These are phyloP conservation scores for Thozetella sp. DNA, from an alignment of 495 filamentous ascomycete species.

Conservation along the genomic window DNA sequence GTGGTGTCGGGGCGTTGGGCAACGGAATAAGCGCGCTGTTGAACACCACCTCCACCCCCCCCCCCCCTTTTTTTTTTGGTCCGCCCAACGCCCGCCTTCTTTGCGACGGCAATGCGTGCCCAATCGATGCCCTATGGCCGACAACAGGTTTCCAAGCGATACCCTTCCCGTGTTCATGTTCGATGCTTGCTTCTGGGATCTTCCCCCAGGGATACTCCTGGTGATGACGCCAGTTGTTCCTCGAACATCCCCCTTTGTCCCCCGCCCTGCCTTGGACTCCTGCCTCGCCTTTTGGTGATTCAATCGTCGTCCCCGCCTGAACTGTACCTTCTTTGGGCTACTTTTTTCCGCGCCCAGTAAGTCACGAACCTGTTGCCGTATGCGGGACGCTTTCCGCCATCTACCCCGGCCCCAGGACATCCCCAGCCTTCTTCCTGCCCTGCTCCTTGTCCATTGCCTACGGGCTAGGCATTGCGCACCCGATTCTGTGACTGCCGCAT, in stretches of 20 bases:
- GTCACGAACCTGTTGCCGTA: background rate
- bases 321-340: background rate
- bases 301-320: background rate
- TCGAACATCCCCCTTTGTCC: too few relatives aligned
- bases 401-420: background rate
- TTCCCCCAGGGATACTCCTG: background rate
- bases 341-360: background rate
- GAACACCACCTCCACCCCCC: too few relatives aligned
- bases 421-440: background rate
- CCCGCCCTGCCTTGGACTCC: background rate
- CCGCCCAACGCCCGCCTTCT: background rate
- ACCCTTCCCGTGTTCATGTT: too few relatives aligned
- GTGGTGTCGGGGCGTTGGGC: constrained; percentile 2
- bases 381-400: background rate
- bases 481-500: too few relatives aligned
- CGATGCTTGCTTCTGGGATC: background rate
- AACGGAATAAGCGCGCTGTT: too few relatives aligned
- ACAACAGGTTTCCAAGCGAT: background rate
- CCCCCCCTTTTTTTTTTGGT: background rate
- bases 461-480: background rate
- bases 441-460: background rate
- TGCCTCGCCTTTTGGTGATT: background rate
- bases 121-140: constrained; percentile 2
- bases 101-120: background rate
- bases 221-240: background rate